phyloP scores from a whole-genome alignment of 192 early-diverging fungal genomes.

The Coemansia sp. region DNA sequence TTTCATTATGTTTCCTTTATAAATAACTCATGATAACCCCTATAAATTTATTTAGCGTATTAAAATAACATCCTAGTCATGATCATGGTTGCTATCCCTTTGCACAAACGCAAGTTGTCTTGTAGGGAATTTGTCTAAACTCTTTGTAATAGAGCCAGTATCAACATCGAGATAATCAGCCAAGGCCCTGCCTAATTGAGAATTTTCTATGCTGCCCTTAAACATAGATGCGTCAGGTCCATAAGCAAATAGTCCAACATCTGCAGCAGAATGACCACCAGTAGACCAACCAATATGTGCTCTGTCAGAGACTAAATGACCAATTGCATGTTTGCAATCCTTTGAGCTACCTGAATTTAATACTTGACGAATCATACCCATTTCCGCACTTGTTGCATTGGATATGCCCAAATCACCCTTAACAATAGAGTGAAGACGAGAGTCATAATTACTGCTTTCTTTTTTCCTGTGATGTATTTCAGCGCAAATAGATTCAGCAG shows the following conservation, averaged over 20 bases:
- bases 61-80: background rate
- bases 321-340: slow-evolving; percentile 23
- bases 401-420: slow-evolving; percentile 27
- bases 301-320: slow-evolving; percentile 26
- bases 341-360: slow-evolving; percentile 1
- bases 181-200: slow-evolving; percentile 62
- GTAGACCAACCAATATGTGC: slow-evolving; percentile 68
- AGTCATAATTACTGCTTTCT: background rate
- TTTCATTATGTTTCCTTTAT: too few relatives aligned
- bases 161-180: slow-evolving; percentile 56
- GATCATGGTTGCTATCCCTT: background rate
- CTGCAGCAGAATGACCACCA: slow-evolving; percentile 87
- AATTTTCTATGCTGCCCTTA: slow-evolving; percentile 68
- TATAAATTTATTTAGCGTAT: too few relatives aligned
- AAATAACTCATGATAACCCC: too few relatives aligned
- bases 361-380: slow-evolving; percentile 1
- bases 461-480: slow-evolving; percentile 3
- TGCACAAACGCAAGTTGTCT: background rate
- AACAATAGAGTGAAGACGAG: background rate
- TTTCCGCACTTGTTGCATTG: slow-evolving; percentile 28
- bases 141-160: slow-evolving; percentile 49
- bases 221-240: slow-evolving; percentile 47
- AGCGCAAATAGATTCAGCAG: slow-evolving; percentile 35
- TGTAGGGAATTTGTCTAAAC: slow-evolving; percentile 17
- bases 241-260: slow-evolving; percentile 78